Evolutionary conservation across 164 flowering plant genomes (phyloP), one percentile per base, ranked within the genome.

Genomic region (Brasenia schreberi): DNA sequence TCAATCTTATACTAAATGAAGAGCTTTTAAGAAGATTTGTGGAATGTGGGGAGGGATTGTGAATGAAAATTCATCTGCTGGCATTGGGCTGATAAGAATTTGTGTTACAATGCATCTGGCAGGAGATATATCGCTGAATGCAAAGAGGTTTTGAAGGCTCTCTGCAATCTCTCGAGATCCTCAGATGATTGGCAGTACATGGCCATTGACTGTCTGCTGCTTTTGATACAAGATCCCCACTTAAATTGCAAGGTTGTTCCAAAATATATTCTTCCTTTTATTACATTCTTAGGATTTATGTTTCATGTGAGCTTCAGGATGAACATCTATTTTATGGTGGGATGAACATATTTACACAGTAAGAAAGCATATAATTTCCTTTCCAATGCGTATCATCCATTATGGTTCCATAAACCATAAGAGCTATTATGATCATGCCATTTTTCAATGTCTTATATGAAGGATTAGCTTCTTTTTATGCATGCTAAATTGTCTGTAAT

Each of bases 111-210:
- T 53, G 80, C 83, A 69, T n/a, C 18, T 16, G 96, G 94, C 17
- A 82, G 97, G 72, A 67, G 59, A 65, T 23, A 64, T 6, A 59
- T 92, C 43, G 71, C 96, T 1, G 80, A 75, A 7, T 80, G 75
- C 6, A 64, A 56, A 23, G 63, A 75, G 9, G 83, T 85, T 59
- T 9, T 87, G 1, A 71, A 75, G 56, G 67, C 61, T 67, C 81
- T 89, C 5, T 82, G 90, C 66, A 84, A 89, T 63, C 79, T 86
- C 42, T 81, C 93, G 0, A 78, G 94, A 71, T 89, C 97, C 42
- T 91, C 94, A 0, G 93, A 85, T 66, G 94, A 89, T 71, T 91
- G 96, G 97, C 97, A 91, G 64, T 89, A 91, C 66, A 82, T 89
- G 84, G 94, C 82, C 4, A 81, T 89, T 6, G 96, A 91, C 70